Conservation (phyloP, 495 filamentous ascomycete genomes). For the Neurospora sp. region DNA sequence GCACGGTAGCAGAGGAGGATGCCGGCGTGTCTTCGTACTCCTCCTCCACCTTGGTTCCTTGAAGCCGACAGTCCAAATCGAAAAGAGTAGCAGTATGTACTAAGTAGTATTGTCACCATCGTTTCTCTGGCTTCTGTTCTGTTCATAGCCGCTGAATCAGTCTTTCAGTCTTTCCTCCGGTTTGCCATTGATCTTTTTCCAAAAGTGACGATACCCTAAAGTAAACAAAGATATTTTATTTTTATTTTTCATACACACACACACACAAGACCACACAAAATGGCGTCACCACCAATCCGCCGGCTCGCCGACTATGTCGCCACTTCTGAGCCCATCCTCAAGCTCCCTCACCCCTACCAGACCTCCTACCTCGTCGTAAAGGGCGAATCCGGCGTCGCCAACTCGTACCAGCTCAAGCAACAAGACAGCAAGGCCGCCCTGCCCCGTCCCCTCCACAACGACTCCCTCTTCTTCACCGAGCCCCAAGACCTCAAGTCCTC, state of each 20-base stretch:
- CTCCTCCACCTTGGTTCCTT: not conserved
- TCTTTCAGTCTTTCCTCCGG: not conserved
- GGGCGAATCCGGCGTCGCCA: not conserved
- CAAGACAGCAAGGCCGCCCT: constrained; percentile 6
- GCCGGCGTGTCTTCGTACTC: not conserved
- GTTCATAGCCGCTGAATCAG: not conserved
- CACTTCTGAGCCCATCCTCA: constrained; percentile 28
- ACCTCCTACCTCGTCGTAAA: constrained; percentile 31
- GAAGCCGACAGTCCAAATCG: not conserved
- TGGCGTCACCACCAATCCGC: constrained; percentile 11
- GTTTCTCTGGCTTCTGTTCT: not conserved
- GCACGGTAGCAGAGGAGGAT: not conserved
- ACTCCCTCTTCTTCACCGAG: constrained; percentile 30
- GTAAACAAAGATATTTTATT: not conserved
- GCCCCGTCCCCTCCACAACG: constrained; percentile 24
- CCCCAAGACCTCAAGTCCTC: constrained; percentile 34
- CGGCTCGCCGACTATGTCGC: constrained; percentile 17
- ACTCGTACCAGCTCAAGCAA: constrained; percentile 15
- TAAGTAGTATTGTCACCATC: not conserved
- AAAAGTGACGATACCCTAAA: not conserved
- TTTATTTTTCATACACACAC: not conserved
- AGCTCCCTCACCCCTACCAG: constrained; percentile 37
- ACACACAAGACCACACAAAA: constrained; percentile 5
- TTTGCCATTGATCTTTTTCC: not conserved
- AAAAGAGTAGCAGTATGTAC: not conserved